Percentiles rank a stretch among this genome's conserved stretches.
Conservation (phyloP, 192 early-diverging fungal genomes). For the Obelidium mucronatum region DNA sequence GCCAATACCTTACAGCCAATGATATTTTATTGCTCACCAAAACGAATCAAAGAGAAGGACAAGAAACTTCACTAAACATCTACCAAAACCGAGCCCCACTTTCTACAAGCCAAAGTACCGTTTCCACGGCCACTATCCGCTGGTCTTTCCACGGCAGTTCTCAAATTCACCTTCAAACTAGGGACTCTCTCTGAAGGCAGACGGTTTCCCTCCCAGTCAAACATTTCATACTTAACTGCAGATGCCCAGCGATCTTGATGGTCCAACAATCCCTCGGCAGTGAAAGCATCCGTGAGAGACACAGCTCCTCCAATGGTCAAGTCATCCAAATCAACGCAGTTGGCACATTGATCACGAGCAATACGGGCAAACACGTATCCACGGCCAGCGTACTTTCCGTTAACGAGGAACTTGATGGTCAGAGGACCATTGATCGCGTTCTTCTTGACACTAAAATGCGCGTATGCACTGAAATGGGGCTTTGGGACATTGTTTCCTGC, state of each 20-base stretch:
- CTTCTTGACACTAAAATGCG: constrained; percentile 13
- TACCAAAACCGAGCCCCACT: too few relatives aligned
- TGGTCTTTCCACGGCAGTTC: too few relatives aligned
- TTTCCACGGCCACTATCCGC: too few relatives aligned
- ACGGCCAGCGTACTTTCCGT: neutral
- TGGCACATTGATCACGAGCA: neutral
- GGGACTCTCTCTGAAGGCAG: neutral
- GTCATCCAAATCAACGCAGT: constrained; percentile 28
- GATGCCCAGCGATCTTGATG: neutral
- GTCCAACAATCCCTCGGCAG: neutral
- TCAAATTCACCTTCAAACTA: constrained; percentile 5
- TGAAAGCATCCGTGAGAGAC: constrained; percentile 7
- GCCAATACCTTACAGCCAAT: too few relatives aligned
- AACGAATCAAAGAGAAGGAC: too few relatives aligned
- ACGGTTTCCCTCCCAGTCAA: constrained; percentile 4
- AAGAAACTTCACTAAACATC: too few relatives aligned
- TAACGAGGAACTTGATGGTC: constrained; percentile 6
- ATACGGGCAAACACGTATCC: constrained; percentile 5
- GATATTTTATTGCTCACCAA: too few relatives aligned
- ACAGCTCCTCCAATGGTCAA: neutral
- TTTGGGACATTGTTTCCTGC: neutral
- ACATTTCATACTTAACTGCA: neutral
- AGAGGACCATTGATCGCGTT: constrained; percentile 24
- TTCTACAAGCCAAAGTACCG: too few relatives aligned
- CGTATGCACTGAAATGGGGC: neutral